Conservation (phyloP, 352 stramenopile genomes). For the Phytophthora sojae region DNA sequence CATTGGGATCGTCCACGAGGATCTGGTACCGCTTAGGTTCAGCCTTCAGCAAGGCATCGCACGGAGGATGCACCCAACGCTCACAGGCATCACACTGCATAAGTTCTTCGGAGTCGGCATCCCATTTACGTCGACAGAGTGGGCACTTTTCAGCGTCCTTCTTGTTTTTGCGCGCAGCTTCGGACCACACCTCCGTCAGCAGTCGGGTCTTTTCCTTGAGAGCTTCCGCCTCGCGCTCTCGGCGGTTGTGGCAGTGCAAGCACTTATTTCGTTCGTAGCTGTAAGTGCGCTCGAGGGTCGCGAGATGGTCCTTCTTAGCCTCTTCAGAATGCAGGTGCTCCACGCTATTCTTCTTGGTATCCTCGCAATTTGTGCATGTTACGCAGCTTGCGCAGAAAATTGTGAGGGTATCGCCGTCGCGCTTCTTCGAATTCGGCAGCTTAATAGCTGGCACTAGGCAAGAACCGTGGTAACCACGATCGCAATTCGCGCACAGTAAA, state of each 20-base stretch:
- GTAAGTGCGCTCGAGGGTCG: conserved; percentile 53
- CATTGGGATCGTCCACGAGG: conserved; percentile 70
- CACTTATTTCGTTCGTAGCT: conserved; percentile 71
- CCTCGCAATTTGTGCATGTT: conserved; percentile 59
- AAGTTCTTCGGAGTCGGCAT: conserved; percentile 75
- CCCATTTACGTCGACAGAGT: conserved; percentile 77
- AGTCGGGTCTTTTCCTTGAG: conserved; percentile 60
- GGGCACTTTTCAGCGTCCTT: conserved; percentile 82
- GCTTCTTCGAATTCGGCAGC: conserved; percentile 19
- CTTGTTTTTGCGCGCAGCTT: conserved; percentile 54
- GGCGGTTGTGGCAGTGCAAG: conserved; percentile 62
- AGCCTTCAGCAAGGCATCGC: conserved; percentile 65
- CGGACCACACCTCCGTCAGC: conserved; percentile 68
- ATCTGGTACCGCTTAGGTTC: conserved; percentile 71
- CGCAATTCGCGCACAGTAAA: conserved; percentile 54
- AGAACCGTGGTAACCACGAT: conserved; percentile 63
- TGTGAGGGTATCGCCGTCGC: conserved; percentile 18
- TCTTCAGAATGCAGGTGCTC: conserved; percentile 22
- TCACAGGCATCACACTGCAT: conserved; percentile 91
- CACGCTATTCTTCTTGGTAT: conserved; percentile 14
- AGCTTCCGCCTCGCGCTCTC: conserved; percentile 57
- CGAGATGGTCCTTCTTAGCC: conserved; percentile 36
- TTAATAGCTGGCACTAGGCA: conserved; percentile 58
- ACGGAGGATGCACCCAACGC: conserved; percentile 83
- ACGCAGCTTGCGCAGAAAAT: conserved; percentile 82